Base-by-base conservation (phyloP, 169 alveolate genomes). In the Prorocentrum cordatum region DNA sequence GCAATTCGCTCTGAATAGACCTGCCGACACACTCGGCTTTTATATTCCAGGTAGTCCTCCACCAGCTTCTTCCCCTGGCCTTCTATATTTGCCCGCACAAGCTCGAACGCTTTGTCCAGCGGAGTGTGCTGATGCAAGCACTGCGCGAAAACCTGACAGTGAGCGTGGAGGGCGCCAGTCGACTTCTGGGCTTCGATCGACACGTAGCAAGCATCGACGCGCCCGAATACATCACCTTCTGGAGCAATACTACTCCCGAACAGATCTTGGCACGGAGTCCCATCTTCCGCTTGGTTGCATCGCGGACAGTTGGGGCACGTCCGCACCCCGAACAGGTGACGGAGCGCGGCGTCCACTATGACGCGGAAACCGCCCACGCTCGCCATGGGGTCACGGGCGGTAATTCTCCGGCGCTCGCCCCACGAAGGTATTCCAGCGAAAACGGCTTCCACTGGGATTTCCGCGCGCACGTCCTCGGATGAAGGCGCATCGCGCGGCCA, bases 91-190 rank as follows among this genome's bases (percentile, higher is more conserved):
- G n/a, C n/a, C n/a, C n/a, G n/a, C n/a, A n/a, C n/a, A n/a, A 61
- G 18, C 26, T 3, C 22, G 22, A 61, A 61, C 7, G 31, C 31
- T 29, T 61, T 31, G 22, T 61, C 71, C 26, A 61, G 71, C 9
- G 71, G 71, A 36, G 71, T 61, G 27, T 27, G 71, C n/a, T 61
- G 71, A 29, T 61, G 71, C 36, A 61, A 24, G 39, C 71, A 61
- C 22, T 27, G 42, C 71, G 31, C 71, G 33, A 27, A 61, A 10
- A 27, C 36, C 33, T 61, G 71, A 3, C 35, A 36, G n/a, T 27
- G 71, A 2, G 35, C 71, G 14, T 61, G 71, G 7, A 10, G 7
- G 3, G 42, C 1, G 71, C 71, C 71, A 2, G 71, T 61, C 5
- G 35, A 27, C 32, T 67, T 67, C 31, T 67, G 77, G 27, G 59